These are phyloP conservation scores for Saccharomyces hybrid DNA, from an alignment of 1,139 yeast species.

Conservation along the genomic window DNA sequence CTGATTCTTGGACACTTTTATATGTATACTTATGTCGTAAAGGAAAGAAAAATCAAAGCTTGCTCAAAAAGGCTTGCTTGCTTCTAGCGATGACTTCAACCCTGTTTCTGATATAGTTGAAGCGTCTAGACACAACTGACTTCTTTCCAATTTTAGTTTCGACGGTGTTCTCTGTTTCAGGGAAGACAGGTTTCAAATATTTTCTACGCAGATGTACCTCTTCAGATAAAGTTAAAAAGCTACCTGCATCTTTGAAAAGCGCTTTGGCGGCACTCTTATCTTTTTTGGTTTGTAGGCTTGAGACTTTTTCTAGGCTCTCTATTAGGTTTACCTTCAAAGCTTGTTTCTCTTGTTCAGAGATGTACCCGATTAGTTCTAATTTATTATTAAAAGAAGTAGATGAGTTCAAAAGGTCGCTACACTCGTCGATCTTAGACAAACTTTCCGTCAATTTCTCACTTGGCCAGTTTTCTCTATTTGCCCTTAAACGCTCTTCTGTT, in stretches of 20 bases:
- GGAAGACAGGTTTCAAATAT: constrained; percentile 37
- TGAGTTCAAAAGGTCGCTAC: constrained; percentile 18
- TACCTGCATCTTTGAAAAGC: constrained; percentile 33
- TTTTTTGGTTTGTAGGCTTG: constrained; percentile 24
- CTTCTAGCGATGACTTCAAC: constrained; percentile 38
- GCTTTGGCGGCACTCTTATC: constrained; percentile 32
- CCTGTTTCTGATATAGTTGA: constrained; percentile 42
- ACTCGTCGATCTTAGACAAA: constrained; percentile 29
- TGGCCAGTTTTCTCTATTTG: constrained; percentile 37
- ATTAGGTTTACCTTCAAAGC: constrained; percentile 30
- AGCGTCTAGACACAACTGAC: constrained; percentile 37
- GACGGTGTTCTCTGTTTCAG: constrained; percentile 29
- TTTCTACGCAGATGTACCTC: constrained; percentile 36
- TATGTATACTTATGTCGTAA: not conserved
- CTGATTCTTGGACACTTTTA: not conserved
- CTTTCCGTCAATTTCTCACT: constrained; percentile 22
- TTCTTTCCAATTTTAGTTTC: constrained; percentile 33
- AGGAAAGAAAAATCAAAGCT: constrained; percentile 7
- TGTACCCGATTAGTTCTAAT: constrained; percentile 33
- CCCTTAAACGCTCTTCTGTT: constrained; percentile 43
- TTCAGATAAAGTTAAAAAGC: constrained; percentile 36
- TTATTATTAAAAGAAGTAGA: constrained; percentile 36
- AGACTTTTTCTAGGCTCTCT: constrained; percentile 20
- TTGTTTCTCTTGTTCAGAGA: constrained; percentile 34
- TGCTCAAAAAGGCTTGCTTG: constrained; percentile 32